Evolutionary conservation across 23 red algal genomes (phyloP), one percentile per base, ranked within the genome.

Genomic region (Gracilaria gracilis): DNA sequence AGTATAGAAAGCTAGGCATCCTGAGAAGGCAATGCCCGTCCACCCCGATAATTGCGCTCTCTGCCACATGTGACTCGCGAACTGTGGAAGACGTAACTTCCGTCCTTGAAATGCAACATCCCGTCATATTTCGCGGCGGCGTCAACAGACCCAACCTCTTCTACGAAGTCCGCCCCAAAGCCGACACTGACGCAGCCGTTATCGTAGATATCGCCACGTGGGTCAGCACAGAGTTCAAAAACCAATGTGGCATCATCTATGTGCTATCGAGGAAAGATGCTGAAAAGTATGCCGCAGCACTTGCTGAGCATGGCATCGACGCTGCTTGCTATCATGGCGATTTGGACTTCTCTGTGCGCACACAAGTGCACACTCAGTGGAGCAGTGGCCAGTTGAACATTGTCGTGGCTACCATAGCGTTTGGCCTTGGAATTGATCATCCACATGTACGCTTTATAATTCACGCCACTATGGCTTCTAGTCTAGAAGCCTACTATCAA

Each of bases 341-440:
- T 17, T 69, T 95, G 86, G 20, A 29, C 36, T 54, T 79, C 13
- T 28, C 64, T 19, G 59, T 83, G 39, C 58, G 93, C 32, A 46
- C 44, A 21, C 39, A 78, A 20, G 72, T 76, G 1, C 66, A 95
- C 69, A n/a, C 38, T 48, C 33, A 47, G 37, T 95, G 84, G 84
- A 71, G 59, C 44, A 58, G 29, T 5, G 86, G 79, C 23, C 32
- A 62, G 21, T 17, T 84, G 28, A 12, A 21, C 7, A 78, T 98
- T 24, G 89, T 98, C 21, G 93, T 95, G 33, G 97, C 93, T 55
- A 98, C 97, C 4, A 94, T 98, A 62, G 97, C 97, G 4, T 98
- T 98, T 72, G 97, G 97, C 14, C 90, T 98, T 38, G 97, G 97
- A 19, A 98, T 98, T 57, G 90, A 98, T 78, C 86, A 98, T 75